Percentiles rank a stretch among this genome's conserved stretches.
phyloP scores from a whole-genome alignment of 306 rosid species.

The Castanea crenata region DNA sequence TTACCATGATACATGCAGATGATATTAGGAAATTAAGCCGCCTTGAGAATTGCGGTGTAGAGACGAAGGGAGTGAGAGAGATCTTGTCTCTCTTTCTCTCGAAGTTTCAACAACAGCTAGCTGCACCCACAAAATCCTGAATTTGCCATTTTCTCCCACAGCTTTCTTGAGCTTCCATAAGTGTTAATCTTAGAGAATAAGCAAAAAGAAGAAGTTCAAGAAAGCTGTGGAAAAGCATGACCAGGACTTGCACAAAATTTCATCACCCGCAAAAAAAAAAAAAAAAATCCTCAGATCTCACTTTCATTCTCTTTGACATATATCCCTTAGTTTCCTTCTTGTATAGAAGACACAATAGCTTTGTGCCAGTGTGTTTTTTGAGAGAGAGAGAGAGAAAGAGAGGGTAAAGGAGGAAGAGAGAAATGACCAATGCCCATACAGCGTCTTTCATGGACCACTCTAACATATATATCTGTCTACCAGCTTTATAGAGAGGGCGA shows the following conservation, averaged over 20 bases:
- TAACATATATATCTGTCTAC: conserved; percentile 54
- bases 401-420: conserved; percentile 6
- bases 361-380: background rate
- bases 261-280: background rate
- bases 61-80: background rate
- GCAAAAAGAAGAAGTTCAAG: conserved; percentile 76
- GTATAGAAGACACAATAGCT: background rate
- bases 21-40: background rate
- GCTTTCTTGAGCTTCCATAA: conserved; percentile 93
- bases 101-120: conserved; percentile 5
- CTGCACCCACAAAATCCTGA: conserved; percentile 36
- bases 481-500: conserved; percentile 65
- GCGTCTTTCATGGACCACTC: conserved; percentile 69
- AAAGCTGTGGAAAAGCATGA: conserved; percentile 99
- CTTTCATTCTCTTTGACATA: background rate
- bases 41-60: background rate
- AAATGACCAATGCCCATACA: conserved; percentile 38
- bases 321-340: background rate
- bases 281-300: conserved; percentile 41
- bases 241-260: conserved; percentile 45
- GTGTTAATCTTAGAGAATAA: conserved; percentile 8
- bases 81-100: background rate
- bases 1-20: background rate
- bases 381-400: background rate
- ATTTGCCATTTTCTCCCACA: conserved; percentile 88